Percentiles rank a stretch among this genome's conserved stretches.
These are phyloP conservation scores for Phellinidium pouzarii DNA, from an alignment of 1,284 basidiomycete genomes.

Conservation along the genomic window DNA sequence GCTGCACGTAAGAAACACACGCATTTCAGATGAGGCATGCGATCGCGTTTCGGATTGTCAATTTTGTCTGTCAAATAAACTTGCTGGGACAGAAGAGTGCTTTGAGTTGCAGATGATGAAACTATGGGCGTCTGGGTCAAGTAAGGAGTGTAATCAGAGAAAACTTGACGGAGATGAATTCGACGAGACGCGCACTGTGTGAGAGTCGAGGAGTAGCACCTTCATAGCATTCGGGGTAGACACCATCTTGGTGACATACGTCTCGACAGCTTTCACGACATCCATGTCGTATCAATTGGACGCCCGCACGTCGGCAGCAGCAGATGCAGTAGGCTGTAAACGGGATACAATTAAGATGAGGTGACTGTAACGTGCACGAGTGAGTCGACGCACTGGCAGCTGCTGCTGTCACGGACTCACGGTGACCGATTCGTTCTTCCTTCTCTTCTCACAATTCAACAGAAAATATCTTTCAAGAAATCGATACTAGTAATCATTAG, in stretches of 20 bases:
- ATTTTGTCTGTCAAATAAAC: constrained; percentile 97
- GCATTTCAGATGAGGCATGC: constrained; percentile 95
- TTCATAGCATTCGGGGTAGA: constrained; percentile 89
- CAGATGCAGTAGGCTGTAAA: too few species aligned
- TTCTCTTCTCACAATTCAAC: too few species aligned
- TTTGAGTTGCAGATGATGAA: constrained; percentile 92
- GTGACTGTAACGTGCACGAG: too few species aligned
- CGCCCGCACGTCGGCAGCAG: too few species aligned
- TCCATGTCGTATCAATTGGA: constrained; percentile 61
- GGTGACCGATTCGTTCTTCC: too few species aligned
- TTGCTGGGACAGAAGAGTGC: constrained; percentile 89
- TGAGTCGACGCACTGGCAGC: background rate
- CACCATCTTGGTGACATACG: constrained; percentile 89
- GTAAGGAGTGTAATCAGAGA: constrained; percentile 1
- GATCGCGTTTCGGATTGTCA: constrained; percentile 83
- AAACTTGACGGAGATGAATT: background rate
- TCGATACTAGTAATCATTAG: too few species aligned
- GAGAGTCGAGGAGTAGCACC: constrained; percentile 91
- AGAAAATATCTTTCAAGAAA: too few species aligned
- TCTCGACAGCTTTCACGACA: constrained; percentile 90
- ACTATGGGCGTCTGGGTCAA: constrained; percentile 86
- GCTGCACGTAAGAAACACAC: constrained; percentile 87
- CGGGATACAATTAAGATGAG: too few species aligned
- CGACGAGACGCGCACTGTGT: constrained; percentile 62
- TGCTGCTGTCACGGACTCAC: too few species aligned